Conservation (phyloP, 2,329 filamentous ascomycete genomes). For the Diaporthe vexans region DNA sequence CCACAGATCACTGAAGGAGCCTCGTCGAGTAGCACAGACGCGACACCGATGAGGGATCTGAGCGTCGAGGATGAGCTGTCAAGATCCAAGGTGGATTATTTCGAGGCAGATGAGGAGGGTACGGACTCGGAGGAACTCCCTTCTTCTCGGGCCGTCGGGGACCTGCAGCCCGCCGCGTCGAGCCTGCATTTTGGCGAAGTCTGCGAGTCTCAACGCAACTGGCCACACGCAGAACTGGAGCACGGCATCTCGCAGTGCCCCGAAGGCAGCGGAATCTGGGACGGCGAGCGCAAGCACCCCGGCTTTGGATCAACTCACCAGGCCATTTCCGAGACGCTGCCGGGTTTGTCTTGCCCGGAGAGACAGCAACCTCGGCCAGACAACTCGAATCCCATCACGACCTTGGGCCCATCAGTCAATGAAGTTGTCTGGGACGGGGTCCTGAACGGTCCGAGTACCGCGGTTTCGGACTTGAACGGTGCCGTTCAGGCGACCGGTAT, state of each 20-base stretch:
- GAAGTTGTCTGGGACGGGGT: not conserved
- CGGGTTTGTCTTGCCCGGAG: not conserved
- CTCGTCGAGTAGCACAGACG: not conserved
- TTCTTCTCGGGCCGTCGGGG: not conserved
- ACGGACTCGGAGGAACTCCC: not conserved
- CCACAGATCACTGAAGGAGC: not conserved
- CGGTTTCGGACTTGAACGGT: not conserved
- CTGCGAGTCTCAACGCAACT: conserved; percentile 10
- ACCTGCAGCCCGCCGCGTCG: not conserved
- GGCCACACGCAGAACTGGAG: conserved; percentile 15
- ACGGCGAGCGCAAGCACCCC: not conserved
- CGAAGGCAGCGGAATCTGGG: not conserved
- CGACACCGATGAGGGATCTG: not conserved
- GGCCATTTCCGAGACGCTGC: not conserved
- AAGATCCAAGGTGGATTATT: conserved; percentile 24
- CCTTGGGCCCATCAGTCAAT: conserved; percentile 7
- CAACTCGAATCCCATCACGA: not conserved
- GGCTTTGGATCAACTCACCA: not conserved
- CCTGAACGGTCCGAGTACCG: not conserved
- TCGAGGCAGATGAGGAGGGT: conserved; percentile 28
- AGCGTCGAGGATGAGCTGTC: conserved; percentile 26
- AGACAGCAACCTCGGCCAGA: not conserved
- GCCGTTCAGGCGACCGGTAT: too few species aligned
- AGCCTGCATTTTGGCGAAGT: not conserved
- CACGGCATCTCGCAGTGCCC: not conserved